Percentiles rank a stretch among this genome's conserved stretches.
Conservation (phyloP, 768 basidiomycete genomes). For the Candolleomyces efflorescens region DNA sequence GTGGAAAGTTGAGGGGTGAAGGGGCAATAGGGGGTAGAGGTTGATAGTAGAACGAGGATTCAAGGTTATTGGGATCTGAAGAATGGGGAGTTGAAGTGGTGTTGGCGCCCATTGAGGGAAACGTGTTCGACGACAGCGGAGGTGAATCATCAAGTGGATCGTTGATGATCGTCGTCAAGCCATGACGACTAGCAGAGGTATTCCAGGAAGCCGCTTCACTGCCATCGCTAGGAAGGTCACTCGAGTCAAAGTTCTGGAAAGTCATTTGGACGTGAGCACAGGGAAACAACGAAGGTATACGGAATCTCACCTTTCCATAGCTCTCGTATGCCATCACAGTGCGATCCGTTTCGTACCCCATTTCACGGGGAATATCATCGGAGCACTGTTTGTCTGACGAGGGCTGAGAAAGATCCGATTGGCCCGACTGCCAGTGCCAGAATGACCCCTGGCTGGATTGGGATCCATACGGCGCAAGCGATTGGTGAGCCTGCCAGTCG, state of each 20-base stretch:
- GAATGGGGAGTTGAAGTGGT: neutral
- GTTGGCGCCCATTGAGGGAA: neutral
- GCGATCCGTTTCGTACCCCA: constrained; percentile 1
- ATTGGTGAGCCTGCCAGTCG: neutral
- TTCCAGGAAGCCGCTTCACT: constrained; percentile 21
- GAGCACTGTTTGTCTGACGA: neutral
- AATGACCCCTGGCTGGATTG: neutral
- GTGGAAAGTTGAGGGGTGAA: constrained; percentile 7
- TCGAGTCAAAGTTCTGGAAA: neutral
- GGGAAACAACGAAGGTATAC: neutral
- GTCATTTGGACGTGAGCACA: neutral
- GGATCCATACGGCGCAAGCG: neutral
- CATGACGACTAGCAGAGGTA: constrained; percentile 15
- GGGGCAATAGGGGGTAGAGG: constrained; percentile 10
- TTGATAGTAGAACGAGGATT: constrained; percentile 17
- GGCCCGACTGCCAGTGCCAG: neutral
- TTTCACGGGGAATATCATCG: neutral
- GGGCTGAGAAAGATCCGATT: neutral
- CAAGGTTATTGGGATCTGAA: constrained; percentile 1
- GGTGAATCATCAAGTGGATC: constrained; percentile 24
- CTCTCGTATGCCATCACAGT: constrained; percentile 2
- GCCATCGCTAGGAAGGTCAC: constrained; percentile 12
- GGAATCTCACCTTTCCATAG: constrained; percentile 1
- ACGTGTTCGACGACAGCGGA: neutral
- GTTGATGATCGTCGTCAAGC: constrained; percentile 19